These are phyloP conservation scores for Sphagnurus paluster DNA, from an alignment of 1,284 basidiomycete species.

Conservation along the genomic window DNA sequence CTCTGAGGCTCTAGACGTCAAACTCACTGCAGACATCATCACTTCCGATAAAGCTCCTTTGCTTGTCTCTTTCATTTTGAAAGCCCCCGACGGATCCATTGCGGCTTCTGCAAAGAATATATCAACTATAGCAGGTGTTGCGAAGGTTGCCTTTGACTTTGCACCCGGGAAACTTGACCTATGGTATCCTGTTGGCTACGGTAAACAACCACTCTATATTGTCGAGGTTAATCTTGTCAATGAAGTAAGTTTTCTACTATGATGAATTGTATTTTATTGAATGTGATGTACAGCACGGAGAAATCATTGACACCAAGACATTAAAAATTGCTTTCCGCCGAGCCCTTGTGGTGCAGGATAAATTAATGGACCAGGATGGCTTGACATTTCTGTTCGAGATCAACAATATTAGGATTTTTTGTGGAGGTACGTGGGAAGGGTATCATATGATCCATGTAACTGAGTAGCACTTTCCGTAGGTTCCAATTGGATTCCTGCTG, in stretches of 20 bases:
- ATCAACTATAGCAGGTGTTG: conserved; percentile 37
- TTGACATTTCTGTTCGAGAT: conserved; percentile 86
- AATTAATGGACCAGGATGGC: conserved; percentile 70
- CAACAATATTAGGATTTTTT: conserved; percentile 86
- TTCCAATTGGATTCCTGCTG: conserved; percentile 92
- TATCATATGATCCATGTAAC: not conserved
- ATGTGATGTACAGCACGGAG: conserved; percentile 40
- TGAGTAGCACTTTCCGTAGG: conserved; percentile 37
- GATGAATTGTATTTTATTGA: not conserved
- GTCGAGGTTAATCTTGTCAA: conserved; percentile 55
- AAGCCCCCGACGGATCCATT: conserved; percentile 44
- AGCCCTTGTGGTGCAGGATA: conserved; percentile 72
- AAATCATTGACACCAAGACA: conserved; percentile 47
- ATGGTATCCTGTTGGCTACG: conserved; percentile 87
- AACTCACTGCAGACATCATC: conserved; percentile 45
- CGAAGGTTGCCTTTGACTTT: conserved; percentile 51
- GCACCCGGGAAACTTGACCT: conserved; percentile 58
- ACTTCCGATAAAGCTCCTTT: conserved; percentile 39
- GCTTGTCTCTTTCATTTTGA: conserved; percentile 48
- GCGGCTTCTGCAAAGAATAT: conserved; percentile 39
- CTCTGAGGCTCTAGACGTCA: conserved; percentile 50
- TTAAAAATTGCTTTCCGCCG: conserved; percentile 78
- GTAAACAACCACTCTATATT: conserved; percentile 75
- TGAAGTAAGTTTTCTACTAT: conserved; percentile 36
- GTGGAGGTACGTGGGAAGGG: conserved; percentile 57